Evolutionary conservation across 2,329 filamentous ascomycete species (phyloP), one percentile per base, ranked within the genome.

Genomic region (Penicillium sclerotiorum): DNA sequence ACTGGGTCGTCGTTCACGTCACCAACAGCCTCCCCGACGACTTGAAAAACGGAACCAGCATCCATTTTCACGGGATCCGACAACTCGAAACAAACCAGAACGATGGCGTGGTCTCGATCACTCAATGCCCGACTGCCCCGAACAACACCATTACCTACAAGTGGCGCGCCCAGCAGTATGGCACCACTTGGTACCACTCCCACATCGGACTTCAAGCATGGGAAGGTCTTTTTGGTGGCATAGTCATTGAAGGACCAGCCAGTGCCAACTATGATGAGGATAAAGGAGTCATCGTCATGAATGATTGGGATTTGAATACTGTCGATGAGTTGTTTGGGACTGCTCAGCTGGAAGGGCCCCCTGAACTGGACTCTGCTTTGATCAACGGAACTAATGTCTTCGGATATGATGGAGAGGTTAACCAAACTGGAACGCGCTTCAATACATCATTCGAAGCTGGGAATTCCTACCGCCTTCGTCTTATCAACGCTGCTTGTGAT

Each of bases 151-250:
- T 66, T 45, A 71, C 65, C 8, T 71, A 71, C 42, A 55, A 53
- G 15, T 69, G 50, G 54, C 49, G 60, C 33, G 65, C 67, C 8
- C 58, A 56, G n/a, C 61, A 69, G 36, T 71, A 70, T 40, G 69
- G 68, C 1, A 55, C 56, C 7, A 44, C 55, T 1, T 64, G 57
- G 59, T 64, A 63, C 30, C 61, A 64, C 36, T 66, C 63, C 21
- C 68, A 70, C 41, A 66, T 66, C 33, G 55, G 55, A 7, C 50
- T 63, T 13, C 68, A 71, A 40, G 61, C 64, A 30, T 61, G 57
- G 44, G 75, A 84, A 49, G 85, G 85, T 2, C 67, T 85, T 2
- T 73, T 81, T 22, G 85, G 84, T 0, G 76, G 77, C 4, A 80
- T 88, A 28, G 68, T 85, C 4, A 66, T 72, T 32, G 35, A 57